Conservation (phyloP, 1,284 basidiomycete species). For the Baeospora myosura region DNA sequence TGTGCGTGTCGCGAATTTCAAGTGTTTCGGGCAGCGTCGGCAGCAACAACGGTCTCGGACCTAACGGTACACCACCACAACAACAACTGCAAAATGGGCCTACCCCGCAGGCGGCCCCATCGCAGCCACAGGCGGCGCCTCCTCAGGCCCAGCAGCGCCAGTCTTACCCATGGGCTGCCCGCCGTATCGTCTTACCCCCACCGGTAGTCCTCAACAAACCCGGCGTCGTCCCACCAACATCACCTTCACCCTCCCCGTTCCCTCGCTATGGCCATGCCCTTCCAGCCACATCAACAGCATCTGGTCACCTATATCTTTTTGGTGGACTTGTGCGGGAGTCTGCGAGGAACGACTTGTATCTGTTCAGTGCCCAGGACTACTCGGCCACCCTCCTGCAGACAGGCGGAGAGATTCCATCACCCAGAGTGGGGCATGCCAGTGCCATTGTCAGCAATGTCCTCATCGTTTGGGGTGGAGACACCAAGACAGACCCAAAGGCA, state of each 20-base stretch:
- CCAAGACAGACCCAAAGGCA: conserved; percentile 65
- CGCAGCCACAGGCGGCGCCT: conserved; percentile 20
- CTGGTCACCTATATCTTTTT: conserved; percentile 92
- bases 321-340: conserved; percentile 92
- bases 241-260: conserved; percentile 79
- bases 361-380: conserved; percentile 77
- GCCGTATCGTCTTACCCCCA: conserved; percentile 58
- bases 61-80: conserved; percentile 11
- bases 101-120: conserved; percentile 22
- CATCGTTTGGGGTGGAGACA: conserved; percentile 98
- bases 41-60: conserved; percentile 6
- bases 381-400: conserved; percentile 79
- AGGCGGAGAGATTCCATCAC: conserved; percentile 82
- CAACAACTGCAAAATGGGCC: conserved; percentile 28
- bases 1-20: too few species aligned
- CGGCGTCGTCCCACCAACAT: conserved; percentile 47
- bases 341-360: conserved; percentile 91
- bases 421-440: conserved; percentile 92
- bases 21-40: conserved; percentile 9
- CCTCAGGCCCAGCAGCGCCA: conserved; percentile 43
- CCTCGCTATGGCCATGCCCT: conserved; percentile 96
- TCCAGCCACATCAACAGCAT: conserved; percentile 74
- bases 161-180: conserved; percentile 74
- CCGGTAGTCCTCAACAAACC: conserved; percentile 58
- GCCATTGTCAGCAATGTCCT: conserved; percentile 94